A percentile compares a stretch with the other conserved stretches of the same genome.
Evolutionary conservation across 352 stramenopile species (phyloP).

Genomic region (Elongisporangium undulatum): DNA sequence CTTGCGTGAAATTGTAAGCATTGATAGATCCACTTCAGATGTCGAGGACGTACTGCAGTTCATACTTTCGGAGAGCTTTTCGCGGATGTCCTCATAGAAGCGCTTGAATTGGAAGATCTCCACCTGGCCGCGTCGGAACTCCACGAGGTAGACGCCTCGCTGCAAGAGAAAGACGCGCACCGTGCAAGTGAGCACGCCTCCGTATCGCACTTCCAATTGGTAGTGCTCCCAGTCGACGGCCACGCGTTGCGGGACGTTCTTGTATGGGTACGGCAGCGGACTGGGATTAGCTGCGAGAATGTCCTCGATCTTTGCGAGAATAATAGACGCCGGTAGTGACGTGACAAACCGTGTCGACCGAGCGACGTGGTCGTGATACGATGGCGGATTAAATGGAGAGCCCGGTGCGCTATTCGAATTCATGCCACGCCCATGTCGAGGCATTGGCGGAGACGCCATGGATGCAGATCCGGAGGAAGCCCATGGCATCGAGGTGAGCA

Average conservation of each 20-base stretch:
- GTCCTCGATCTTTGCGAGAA: slow-evolving; percentile 61
- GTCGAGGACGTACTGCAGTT: slow-evolving; percentile 14
- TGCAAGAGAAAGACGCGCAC: slow-evolving; percentile 83
- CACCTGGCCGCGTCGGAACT: slow-evolving; percentile 73
- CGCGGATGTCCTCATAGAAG: slow-evolving; percentile 80
- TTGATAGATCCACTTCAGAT: slow-evolving; percentile 13
- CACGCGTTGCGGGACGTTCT: slow-evolving; percentile 44
- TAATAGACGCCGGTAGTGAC: slow-evolving; percentile 48
- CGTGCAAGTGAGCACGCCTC: slow-evolving; percentile 57
- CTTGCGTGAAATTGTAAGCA: slow-evolving; percentile 16
- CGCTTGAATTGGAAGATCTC: slow-evolving; percentile 88
- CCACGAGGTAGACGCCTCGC: slow-evolving; percentile 73
- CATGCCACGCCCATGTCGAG: neutral
- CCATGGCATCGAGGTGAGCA: neutral
- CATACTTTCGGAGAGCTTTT: slow-evolving; percentile 49
- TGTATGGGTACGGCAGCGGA: slow-evolving; percentile 37
- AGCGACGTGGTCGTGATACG: slow-evolving; percentile 59
- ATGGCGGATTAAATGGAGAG: slow-evolving; percentile 20
- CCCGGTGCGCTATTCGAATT: neutral
- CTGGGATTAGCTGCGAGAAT: slow-evolving; percentile 39
- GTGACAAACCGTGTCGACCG: slow-evolving; percentile 76
- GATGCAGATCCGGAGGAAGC: neutral
- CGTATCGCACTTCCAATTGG: slow-evolving; percentile 65
- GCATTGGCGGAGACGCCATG: slow-evolving; percentile 6
- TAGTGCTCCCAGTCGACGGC: slow-evolving; percentile 70